phyloP scores from a whole-genome alignment of 768 basidiomycete genomes.

The Strobilomyces confusus region DNA sequence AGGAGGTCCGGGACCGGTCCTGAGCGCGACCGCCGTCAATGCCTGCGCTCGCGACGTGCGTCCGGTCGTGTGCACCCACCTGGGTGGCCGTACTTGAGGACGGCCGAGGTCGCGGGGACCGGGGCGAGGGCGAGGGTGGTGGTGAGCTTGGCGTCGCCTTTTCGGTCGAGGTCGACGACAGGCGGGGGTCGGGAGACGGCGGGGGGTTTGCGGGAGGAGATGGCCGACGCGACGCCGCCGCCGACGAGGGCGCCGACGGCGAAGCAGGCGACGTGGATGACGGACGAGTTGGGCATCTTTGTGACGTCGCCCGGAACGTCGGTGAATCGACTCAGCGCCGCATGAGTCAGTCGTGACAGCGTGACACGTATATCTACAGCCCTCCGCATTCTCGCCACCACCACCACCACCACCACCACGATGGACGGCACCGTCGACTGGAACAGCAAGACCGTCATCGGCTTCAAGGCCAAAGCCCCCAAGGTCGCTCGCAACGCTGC shows the following conservation, averaged over 20 bases:
- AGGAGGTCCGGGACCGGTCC: conserved; percentile 83
- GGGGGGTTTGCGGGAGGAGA: conserved; percentile 34
- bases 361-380: no score
- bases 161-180: conserved; percentile 44
- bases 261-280: conserved; percentile 70
- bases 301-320: no score
- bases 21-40: conserved; percentile 30
- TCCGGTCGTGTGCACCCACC: conserved; percentile 9
- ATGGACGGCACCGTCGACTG: conserved; percentile 57
- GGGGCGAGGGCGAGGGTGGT: conserved; percentile 28
- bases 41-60: not conserved
- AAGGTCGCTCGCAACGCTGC: conserved; percentile 60
- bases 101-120: conserved; percentile 27
- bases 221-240: conserved; percentile 60
- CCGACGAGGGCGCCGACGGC: conserved; percentile 81
- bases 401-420: conserved; percentile 11
- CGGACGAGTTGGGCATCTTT: conserved; percentile 43
- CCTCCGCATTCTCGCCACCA: conserved; percentile 4
- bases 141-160: conserved; percentile 42
- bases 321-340: no score
- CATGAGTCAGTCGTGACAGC: not conserved
- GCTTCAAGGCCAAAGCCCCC: conserved; percentile 56
- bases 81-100: conserved; percentile 45
- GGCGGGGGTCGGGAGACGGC: conserved; percentile 20
- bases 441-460: conserved; percentile 73